Conservation (phyloP, 1,139 yeast genomes). For the Citeromyces hawaiiensis region DNA sequence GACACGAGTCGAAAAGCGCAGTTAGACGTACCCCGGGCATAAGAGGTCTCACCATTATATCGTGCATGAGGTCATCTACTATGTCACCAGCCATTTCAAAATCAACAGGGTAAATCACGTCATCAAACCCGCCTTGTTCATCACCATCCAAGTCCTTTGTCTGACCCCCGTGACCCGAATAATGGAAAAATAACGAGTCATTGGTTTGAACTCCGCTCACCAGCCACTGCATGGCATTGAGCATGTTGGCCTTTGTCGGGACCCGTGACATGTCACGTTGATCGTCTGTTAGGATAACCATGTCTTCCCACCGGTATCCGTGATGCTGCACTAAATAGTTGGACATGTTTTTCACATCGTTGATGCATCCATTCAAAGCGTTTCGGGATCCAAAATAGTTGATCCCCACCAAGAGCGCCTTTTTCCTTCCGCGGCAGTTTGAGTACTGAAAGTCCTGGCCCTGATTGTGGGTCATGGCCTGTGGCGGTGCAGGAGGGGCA, state of each 20-base stretch:
- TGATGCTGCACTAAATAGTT: slow-evolving; percentile 37
- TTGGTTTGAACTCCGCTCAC: slow-evolving; percentile 76
- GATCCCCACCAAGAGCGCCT: slow-evolving; percentile 79
- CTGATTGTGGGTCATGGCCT: slow-evolving; percentile 1
- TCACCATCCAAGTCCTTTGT: slow-evolving; percentile 75
- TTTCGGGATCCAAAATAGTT: slow-evolving; percentile 70
- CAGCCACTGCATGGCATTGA: slow-evolving; percentile 87
- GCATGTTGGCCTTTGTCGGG: slow-evolving; percentile 69
- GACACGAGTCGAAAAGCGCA: slow-evolving; percentile 86
- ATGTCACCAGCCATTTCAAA: slow-evolving; percentile 63
- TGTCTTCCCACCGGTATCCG: slow-evolving; percentile 68
- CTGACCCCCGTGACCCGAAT: slow-evolving; percentile 91
- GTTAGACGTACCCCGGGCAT: slow-evolving; percentile 80
- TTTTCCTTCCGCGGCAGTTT: slow-evolving; percentile 26
- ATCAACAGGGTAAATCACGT: slow-evolving; percentile 85
- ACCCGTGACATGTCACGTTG: slow-evolving; percentile 46
- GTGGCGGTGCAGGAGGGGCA: not conserved
- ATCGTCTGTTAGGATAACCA: slow-evolving; percentile 73
- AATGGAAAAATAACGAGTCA: slow-evolving; percentile 76
- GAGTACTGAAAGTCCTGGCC: slow-evolving; percentile 11
- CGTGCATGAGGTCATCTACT: slow-evolving; percentile 79
- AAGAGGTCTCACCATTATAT: slow-evolving; percentile 62
- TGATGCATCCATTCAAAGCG: slow-evolving; percentile 75
- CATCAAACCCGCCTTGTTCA: slow-evolving; percentile 84
- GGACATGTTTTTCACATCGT: slow-evolving; percentile 59